Conservation (phyloP, 2,329 filamentous ascomycete species). For the Aspergillus latus region DNA sequence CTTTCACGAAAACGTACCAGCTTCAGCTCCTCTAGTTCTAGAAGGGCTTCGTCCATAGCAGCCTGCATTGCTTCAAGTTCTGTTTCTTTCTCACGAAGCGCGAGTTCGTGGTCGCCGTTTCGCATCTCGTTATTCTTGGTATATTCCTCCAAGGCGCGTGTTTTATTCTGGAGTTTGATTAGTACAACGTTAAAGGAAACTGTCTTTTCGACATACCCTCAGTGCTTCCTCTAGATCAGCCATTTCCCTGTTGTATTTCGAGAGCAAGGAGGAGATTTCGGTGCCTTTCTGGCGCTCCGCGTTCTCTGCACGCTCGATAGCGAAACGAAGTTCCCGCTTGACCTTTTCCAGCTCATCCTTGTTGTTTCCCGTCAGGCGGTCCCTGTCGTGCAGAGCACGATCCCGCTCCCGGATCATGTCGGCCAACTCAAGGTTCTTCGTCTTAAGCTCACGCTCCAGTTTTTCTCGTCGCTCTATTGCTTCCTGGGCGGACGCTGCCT, state of each 20-base stretch:
- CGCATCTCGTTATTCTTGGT: conserved; percentile 76
- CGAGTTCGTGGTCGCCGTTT: conserved; percentile 78
- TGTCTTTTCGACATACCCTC: conserved; percentile 40
- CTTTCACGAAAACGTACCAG: conserved; percentile 42
- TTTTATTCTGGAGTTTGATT: conserved; percentile 66
- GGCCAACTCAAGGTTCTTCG: conserved; percentile 96
- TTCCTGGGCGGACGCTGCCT: conserved; percentile 94
- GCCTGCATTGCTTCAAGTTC: conserved; percentile 98
- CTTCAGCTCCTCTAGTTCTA: conserved; percentile 86
- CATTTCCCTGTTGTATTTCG: conserved; percentile 97
- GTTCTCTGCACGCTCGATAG: conserved; percentile 87
- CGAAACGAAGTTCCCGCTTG: conserved; percentile 88
- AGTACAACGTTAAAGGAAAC: conserved; percentile 5
- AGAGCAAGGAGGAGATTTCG: conserved; percentile 89
- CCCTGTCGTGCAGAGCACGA: conserved; percentile 87
- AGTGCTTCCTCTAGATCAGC: conserved; percentile 92
- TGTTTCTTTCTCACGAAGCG: conserved; percentile 91
- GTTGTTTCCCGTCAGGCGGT: conserved; percentile 79
- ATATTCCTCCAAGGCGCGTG: conserved; percentile 78
- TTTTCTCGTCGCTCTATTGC: conserved; percentile 94
- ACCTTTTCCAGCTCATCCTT: conserved; percentile 94
- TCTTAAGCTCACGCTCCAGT: conserved; percentile 96
- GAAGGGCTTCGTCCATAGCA: conserved; percentile 91
- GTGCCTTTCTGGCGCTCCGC: conserved; percentile 90
- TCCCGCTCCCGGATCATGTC: conserved; percentile 98